Base-by-base conservation (phyloP, 108 stramenopile species). In the Conticribra weissflogii region DNA sequence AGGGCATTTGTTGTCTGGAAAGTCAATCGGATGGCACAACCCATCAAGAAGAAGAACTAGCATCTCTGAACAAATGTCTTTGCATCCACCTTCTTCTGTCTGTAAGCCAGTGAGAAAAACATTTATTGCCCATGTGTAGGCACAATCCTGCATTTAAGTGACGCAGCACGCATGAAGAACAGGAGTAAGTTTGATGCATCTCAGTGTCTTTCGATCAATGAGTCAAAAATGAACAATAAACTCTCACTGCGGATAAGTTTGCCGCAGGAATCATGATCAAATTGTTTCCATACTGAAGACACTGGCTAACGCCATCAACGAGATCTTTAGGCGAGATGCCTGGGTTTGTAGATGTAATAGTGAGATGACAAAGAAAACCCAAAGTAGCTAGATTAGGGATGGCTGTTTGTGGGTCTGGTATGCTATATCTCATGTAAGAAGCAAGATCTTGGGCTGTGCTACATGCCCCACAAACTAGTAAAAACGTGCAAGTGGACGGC, bases 361-460 rank as follows among this genome's bases (percentile, higher is more conserved):
- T 7, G 53, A 41, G 36, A 36, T 66, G 52, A n/a, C 52, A 55
- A 5, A 66, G n/a, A 22, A 55, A 66, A 22, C 53, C 29, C 33
- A 66, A 30, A 1, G 62, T 48, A 50, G 44, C 62, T 46, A 63
- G 44, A 28, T 46, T 63, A n/a, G 62, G 62, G n/a, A 25, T 48
- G n/a, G 45, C 44, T 28, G 44, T 25, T 0, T 12, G 17, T 18
- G 27, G 19, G 36, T 60, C 48, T 28, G 62, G 62, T 15, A 69
- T 57, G 44, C 56, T 69, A 21, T 69, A 25, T 30, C 59, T 69
- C 58, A 69, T 59, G 28, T 57, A 69, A 22, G 58, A 50, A 16
- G 58, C 68, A 30, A 69, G 33, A 41, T 69, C 68, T 59, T 69
- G 34, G 22, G 68, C 41, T 17, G 68, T 59, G 45, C 68, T 69